A percentile compares a stretch with the other conserved stretches of the same genome.
These are phyloP conservation scores for Penicillium sp. DNA, from an alignment of 2,329 filamentous ascomycete species.

Conservation along the genomic window DNA sequence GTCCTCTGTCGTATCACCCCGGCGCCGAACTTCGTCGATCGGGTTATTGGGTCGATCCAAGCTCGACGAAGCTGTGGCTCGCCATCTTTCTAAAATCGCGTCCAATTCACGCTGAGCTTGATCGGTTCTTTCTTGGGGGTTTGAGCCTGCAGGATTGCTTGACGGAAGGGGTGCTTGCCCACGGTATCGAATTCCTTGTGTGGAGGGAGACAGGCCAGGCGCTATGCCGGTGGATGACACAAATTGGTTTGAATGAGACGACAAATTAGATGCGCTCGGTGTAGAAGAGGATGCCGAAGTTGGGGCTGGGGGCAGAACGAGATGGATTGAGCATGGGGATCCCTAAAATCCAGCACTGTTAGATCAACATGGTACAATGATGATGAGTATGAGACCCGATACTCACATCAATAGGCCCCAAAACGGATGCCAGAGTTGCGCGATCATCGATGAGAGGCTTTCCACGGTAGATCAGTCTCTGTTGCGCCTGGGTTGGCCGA, in stretches of 20 bases:
- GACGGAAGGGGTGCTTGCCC: background rate
- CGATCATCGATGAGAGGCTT: constrained; percentile 55
- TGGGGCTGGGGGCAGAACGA: constrained; percentile 45
- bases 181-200: background rate
- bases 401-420: constrained; percentile 57
- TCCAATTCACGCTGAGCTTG: background rate
- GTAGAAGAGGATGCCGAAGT: background rate
- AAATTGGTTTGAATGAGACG: background rate
- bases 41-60: background rate
- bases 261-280: background rate
- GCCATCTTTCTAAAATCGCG: background rate
- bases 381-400: background rate
- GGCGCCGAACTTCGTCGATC: background rate
- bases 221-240: background rate
- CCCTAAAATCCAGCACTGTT: background rate
- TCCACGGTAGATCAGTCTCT: constrained; percentile 64
- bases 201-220: background rate
- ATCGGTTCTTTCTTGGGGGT: background rate
- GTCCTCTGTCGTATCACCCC: background rate
- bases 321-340: constrained; percentile 40
- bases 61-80: background rate
- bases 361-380: background rate
- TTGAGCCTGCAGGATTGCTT: background rate
- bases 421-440: constrained; percentile 53
- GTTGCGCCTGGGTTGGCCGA: constrained; percentile 50